Percentiles rank a stretch among this genome's conserved stretches.
Conservation (phyloP, 1,284 basidiomycete species). For the Rhodofomes roseus region DNA sequence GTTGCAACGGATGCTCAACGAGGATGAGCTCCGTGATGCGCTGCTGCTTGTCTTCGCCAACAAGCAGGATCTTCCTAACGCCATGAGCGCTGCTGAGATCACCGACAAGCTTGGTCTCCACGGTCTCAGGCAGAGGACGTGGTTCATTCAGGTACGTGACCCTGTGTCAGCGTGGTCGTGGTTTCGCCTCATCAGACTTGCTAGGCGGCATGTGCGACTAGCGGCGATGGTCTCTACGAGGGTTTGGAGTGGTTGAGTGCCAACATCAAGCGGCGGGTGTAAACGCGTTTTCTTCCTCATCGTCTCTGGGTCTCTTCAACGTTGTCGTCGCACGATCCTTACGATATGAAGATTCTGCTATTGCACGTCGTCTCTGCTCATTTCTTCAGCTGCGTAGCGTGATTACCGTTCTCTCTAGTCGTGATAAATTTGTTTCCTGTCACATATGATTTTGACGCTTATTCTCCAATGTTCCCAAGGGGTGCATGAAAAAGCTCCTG, state of each 20-base stretch:
- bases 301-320: constrained; percentile 27
- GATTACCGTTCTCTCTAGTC: constrained; percentile 15
- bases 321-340: constrained; percentile 37
- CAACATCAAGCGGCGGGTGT: constrained; percentile 84
- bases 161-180: constrained; percentile 13
- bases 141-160: constrained; percentile 91
- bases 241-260: constrained; percentile 94
- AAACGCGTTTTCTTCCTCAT: constrained; percentile 31
- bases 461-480: constrained; percentile 15
- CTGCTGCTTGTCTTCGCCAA: constrained; percentile 99
- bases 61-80: constrained; percentile 98
- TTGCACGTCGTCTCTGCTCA: constrained; percentile 22
- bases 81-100: constrained; percentile 99
- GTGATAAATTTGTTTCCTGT: constrained; percentile 18
- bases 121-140: constrained; percentile 93
- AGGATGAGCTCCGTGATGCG: constrained; percentile 98
- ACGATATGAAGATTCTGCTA: constrained; percentile 28
- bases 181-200: constrained; percentile 12
- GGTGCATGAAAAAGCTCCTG: constrained; percentile 18
- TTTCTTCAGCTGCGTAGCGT: constrained; percentile 19
- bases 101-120: constrained; percentile 99
- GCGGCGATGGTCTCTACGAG: constrained; percentile 98
- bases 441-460: constrained; percentile 23
- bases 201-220: constrained; percentile 96
- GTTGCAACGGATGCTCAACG: constrained; percentile 99